Conservation (phyloP, 345 rosid genomes). For the Eucalyptus caleyi region DNA sequence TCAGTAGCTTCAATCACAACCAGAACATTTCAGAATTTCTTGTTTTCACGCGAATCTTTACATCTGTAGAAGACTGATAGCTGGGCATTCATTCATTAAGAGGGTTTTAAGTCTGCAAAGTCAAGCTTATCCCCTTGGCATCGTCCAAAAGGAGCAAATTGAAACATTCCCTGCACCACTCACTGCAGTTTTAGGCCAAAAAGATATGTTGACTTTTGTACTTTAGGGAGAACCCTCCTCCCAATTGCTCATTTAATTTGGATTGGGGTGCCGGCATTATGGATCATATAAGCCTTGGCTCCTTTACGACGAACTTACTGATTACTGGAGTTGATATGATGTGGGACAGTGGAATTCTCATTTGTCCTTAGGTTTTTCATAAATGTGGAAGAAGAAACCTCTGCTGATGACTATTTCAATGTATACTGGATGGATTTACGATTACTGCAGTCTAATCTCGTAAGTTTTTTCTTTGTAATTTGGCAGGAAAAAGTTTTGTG, state of each 20-base stretch:
- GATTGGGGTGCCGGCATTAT: not conserved
- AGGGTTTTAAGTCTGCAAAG: not conserved
- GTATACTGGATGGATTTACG: not conserved
- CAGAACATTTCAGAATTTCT: not conserved
- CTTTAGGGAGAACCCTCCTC: not conserved
- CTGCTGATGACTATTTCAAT: not conserved
- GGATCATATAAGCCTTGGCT: not conserved
- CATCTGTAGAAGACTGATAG: not conserved
- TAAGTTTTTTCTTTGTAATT: not conserved
- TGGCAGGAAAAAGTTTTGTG: constrained; percentile 90
- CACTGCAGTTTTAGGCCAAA: not conserved
- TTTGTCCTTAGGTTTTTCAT: not conserved
- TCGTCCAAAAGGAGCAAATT: not conserved
- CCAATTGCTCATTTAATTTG: not conserved
- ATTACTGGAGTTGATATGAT: not conserved
- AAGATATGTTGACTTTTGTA: not conserved
- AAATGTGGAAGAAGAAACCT: not conserved
- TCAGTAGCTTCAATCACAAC: not conserved
- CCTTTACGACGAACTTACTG: not conserved
- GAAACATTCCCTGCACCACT: not conserved
- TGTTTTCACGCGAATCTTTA: not conserved
- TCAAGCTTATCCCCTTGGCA: not conserved
- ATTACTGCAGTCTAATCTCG: not conserved
- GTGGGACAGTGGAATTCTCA: not conserved
- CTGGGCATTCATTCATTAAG: not conserved